A percentile compares a stretch with the other conserved stretches of the same genome.
Evolutionary conservation across 208 protist genomes (phyloP).

Genomic region (Trypanosoma boissoni): DNA sequence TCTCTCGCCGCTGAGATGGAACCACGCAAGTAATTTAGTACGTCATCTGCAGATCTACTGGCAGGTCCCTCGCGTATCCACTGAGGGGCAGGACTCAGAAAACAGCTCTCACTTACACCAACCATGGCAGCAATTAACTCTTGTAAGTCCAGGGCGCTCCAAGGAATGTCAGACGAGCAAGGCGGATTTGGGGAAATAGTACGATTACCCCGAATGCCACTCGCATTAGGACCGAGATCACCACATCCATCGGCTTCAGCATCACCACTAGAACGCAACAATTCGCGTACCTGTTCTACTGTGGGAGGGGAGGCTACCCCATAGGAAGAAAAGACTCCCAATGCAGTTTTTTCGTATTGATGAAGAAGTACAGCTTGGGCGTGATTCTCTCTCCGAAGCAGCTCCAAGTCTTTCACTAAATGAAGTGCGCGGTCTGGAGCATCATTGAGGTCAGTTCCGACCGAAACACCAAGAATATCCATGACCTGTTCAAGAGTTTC

Average conservation of each 20-base stretch:
- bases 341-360: conserved; percentile 42
- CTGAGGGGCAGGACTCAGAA: conserved; percentile 13
- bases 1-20: conserved; percentile 11
- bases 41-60: conserved; percentile 9
- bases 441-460: neutral
- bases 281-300: conserved; percentile 18
- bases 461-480: conserved; percentile 44
- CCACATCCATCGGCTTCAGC: neutral
- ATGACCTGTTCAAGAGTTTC: conserved; percentile 32
- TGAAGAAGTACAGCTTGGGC: conserved; percentile 44
- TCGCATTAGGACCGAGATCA: neutral
- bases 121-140: conserved; percentile 14
- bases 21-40: conserved; percentile 21
- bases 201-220: too few species aligned
- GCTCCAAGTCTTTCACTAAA: conserved; percentile 55
- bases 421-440: conserved; percentile 34
- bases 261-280: conserved; percentile 8
- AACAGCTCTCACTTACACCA: conserved; percentile 14
- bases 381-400: conserved; percentile 34
- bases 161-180: too few species aligned
- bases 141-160: conserved; percentile 16
- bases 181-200: too few species aligned
- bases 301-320: conserved; percentile 35
- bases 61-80: conserved; percentile 4
- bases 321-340: conserved; percentile 35